Percentiles rank a stretch among this genome's conserved stretches.
phyloP scores from a whole-genome alignment of 257 asterid species.

The Scutellaria barbata region DNA sequence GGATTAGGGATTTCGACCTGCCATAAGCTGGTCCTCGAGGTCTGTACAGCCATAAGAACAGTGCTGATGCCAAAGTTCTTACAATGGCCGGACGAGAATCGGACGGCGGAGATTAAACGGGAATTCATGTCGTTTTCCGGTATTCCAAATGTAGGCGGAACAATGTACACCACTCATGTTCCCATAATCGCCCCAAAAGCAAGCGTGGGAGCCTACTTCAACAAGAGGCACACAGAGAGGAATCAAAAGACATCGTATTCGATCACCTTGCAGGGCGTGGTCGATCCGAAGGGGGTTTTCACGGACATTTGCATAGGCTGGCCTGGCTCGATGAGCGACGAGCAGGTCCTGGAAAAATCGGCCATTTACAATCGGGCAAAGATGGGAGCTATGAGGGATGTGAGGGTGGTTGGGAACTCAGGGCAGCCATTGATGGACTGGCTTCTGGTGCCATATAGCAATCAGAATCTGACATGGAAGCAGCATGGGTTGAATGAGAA shows the following conservation, averaged over 20 bases:
- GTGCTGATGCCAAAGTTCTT: conserved; percentile 51
- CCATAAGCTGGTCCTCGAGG: conserved; percentile 57
- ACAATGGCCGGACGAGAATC: conserved; percentile 47
- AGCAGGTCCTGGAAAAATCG: conserved; percentile 50
- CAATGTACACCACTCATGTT: conserved; percentile 55
- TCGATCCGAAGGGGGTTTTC: conserved; percentile 47
- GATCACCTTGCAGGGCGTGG: conserved; percentile 55
- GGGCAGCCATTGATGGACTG: conserved; percentile 48
- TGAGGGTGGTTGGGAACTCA: conserved; percentile 42
- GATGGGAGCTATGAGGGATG: conserved; percentile 40
- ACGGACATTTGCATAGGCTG: conserved; percentile 52
- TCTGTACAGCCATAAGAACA: conserved; percentile 45
- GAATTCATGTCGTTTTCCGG: conserved; percentile 45
- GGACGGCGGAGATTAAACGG: conserved; percentile 26
- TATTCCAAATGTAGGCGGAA: conserved; percentile 44
- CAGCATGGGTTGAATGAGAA: conserved; percentile 57
- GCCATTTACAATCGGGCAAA: conserved; percentile 46
- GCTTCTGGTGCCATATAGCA: conserved; percentile 53
- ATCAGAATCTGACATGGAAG: conserved; percentile 50
- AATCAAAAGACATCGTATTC: conserved; percentile 51
- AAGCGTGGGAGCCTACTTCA: conserved; percentile 44
- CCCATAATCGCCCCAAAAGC: conserved; percentile 56
- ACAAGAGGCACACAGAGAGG: conserved; percentile 54
- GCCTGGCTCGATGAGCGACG: conserved; percentile 54
- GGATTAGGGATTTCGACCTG: conserved; percentile 60